Percentiles rank a stretch among this genome's conserved stretches.
phyloP scores from a whole-genome alignment of 2,329 filamentous ascomycete genomes.

The Thielaviopsis musarum region DNA sequence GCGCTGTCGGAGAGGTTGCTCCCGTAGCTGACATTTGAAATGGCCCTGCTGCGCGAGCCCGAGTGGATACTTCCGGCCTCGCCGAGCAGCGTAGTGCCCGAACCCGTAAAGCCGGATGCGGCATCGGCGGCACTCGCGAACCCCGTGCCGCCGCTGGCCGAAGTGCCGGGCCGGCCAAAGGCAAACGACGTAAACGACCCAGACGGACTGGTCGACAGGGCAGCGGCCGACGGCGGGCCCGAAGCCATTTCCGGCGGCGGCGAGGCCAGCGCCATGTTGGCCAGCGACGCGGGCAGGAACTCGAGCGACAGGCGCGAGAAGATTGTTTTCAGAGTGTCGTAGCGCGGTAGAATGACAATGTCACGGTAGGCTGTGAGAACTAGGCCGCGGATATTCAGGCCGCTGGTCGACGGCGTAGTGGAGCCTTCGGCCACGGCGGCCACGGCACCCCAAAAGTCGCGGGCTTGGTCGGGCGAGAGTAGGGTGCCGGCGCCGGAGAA shows the following conservation, averaged over 20 bases:
- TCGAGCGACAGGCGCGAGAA: conserved; percentile 83
- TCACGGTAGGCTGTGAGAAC: conserved; percentile 82
- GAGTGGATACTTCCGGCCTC: conserved; percentile 18
- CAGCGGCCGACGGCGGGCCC: neutral
- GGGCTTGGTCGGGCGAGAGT: conserved; percentile 60
- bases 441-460: conserved; percentile 77
- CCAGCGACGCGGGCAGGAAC: conserved; percentile 41
- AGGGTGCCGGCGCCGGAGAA: conserved; percentile 72
- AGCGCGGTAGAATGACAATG: conserved; percentile 70
- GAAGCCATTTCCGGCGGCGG: conserved; percentile 32
- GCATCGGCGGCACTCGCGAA: conserved; percentile 27
- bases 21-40: conserved; percentile 64
- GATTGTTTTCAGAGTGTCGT: conserved; percentile 74
- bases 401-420: neutral
- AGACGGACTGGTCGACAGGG: conserved; percentile 33
- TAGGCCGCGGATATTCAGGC: conserved; percentile 61
- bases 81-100: conserved; percentile 64
- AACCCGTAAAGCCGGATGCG: conserved; percentile 52
- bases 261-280: conserved; percentile 34
- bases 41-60: conserved; percentile 51
- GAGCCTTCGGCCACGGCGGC: conserved; percentile 8
- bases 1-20: conserved; percentile 27
- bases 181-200: conserved; percentile 25
- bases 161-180: conserved; percentile 48
- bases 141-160: conserved; percentile 45